Percentiles rank a stretch among this genome's conserved stretches.
These are phyloP conservation scores for Patellaria atrata DNA, from an alignment of 495 filamentous ascomycete genomes.

Conservation along the genomic window DNA sequence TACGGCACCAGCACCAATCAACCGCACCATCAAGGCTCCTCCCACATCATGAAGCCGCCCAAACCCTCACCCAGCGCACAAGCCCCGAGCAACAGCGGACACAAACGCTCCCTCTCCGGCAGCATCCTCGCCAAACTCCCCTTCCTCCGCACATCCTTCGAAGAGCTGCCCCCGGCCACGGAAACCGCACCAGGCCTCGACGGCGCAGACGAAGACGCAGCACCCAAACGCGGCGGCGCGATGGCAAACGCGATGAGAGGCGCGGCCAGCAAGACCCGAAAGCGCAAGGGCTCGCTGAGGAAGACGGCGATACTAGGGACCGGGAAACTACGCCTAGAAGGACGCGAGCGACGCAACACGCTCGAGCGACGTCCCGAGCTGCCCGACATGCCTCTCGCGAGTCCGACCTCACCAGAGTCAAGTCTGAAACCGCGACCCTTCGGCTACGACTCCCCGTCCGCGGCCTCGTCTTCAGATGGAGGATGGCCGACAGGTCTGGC, in stretches of 20 bases:
- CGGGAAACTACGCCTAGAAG: constrained; percentile 10
- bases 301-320: constrained; percentile 27
- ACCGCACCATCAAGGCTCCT: background rate
- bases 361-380: background rate
- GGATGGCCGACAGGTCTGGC: too few relatives aligned
- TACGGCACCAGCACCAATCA: too few relatives aligned
- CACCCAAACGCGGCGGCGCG: constrained; percentile 30
- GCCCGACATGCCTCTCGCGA: background rate
- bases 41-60: too few relatives aligned
- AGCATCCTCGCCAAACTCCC: constrained; percentile 44
- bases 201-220: constrained; percentile 28
- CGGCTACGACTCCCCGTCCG: constrained; percentile 23
- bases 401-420: constrained; percentile 7
- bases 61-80: too few relatives aligned
- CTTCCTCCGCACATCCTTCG: constrained; percentile 33
- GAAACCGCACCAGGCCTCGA: constrained; percentile 24
- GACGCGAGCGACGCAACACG: constrained; percentile 14
- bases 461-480: constrained; percentile 19
- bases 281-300: constrained; percentile 40
- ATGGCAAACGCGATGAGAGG: constrained; percentile 39
- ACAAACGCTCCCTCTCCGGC: constrained; percentile 52
- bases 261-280: constrained; percentile 52
- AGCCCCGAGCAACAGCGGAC: constrained; percentile 20
- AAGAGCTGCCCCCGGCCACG: constrained; percentile 29
- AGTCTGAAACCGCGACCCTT: constrained; percentile 19